These are phyloP conservation scores for Metrosideros polymorpha DNA, from an alignment of 441 rosid genomes.

Conservation along the genomic window DNA sequence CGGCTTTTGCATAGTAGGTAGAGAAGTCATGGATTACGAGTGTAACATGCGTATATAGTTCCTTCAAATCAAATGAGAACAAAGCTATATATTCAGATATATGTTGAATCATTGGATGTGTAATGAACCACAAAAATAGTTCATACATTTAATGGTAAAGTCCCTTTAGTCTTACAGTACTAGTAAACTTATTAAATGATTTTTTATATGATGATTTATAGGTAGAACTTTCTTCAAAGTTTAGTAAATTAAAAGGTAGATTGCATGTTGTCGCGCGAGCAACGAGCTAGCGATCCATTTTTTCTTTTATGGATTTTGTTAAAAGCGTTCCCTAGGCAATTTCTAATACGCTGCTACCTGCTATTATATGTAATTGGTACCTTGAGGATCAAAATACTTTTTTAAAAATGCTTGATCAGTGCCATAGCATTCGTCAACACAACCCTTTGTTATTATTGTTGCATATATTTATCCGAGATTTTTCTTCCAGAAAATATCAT, in stretches of 20 bases:
- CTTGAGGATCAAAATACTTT: not conserved
- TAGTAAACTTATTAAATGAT: not conserved
- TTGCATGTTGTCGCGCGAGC: not conserved
- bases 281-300: not conserved
- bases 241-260: not conserved
- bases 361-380: not conserved
- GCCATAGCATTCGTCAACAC: not conserved
- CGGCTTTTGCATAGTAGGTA: not conserved
- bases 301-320: not conserved
- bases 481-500: too few relatives aligned
- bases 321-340: not conserved
- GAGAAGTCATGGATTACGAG: not conserved
- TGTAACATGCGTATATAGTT: not conserved
- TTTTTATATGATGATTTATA: not conserved
- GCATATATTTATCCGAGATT: not conserved
- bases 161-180: not conserved
- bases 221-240: not conserved
- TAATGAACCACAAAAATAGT: too few relatives aligned
- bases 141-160: not conserved
- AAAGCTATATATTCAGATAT: too few relatives aligned
- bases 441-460: not conserved
- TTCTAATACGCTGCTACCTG: too few relatives aligned
- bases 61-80: too few relatives aligned
- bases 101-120: too few relatives aligned
- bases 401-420: not conserved